Evolutionary conservation across 2,329 filamentous ascomycete genomes (phyloP).

Genomic region (Fusarium incarnatum): DNA sequence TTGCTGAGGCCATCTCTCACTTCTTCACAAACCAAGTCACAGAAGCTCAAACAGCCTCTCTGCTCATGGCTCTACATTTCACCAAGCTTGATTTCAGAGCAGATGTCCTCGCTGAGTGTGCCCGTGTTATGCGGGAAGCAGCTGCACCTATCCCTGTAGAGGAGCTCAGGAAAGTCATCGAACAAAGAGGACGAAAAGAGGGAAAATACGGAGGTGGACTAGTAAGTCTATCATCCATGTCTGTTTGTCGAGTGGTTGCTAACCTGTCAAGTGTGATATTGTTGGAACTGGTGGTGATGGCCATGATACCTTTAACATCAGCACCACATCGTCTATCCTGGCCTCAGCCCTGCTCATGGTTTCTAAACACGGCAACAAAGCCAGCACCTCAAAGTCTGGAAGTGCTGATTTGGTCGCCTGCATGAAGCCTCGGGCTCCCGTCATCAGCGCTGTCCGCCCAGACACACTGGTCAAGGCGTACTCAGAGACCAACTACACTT

Average conservation of each 20-base stretch:
- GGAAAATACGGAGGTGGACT: slow-evolving; percentile 85
- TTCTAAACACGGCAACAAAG: slow-evolving; percentile 95
- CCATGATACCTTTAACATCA: slow-evolving; percentile 98
- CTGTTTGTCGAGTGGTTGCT: slow-evolving; percentile 3
- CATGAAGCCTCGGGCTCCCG: slow-evolving; percentile 77
- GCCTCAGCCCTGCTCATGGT: slow-evolving; percentile 86
- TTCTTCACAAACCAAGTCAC: slow-evolving; percentile 93
- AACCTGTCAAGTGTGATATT: slow-evolving; percentile 76
- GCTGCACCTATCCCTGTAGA: slow-evolving; percentile 77
- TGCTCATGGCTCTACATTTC: slow-evolving; percentile 93
- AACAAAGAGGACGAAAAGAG: slow-evolving; percentile 69
- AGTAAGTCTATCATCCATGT: slow-evolving; percentile 62
- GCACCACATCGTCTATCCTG: slow-evolving; percentile 92
- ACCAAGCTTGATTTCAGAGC: slow-evolving; percentile 85
- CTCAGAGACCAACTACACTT: slow-evolving; percentile 86
- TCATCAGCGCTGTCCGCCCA: slow-evolving; percentile 79
- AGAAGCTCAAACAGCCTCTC: slow-evolving; percentile 86
- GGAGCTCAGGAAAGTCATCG: slow-evolving; percentile 70
- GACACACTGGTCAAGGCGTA: slow-evolving; percentile 79
- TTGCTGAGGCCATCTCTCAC: slow-evolving; percentile 87
- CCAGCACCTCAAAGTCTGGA: slow-evolving; percentile 94
- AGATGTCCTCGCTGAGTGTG: slow-evolving; percentile 88
- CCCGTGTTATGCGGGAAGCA: slow-evolving; percentile 83
- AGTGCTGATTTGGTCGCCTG: slow-evolving; percentile 90
- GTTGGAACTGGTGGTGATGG: slow-evolving; percentile 97